phyloP scores from a whole-genome alignment of 2,329 filamentous ascomycete genomes.

The Penicillium brevicompactum region DNA sequence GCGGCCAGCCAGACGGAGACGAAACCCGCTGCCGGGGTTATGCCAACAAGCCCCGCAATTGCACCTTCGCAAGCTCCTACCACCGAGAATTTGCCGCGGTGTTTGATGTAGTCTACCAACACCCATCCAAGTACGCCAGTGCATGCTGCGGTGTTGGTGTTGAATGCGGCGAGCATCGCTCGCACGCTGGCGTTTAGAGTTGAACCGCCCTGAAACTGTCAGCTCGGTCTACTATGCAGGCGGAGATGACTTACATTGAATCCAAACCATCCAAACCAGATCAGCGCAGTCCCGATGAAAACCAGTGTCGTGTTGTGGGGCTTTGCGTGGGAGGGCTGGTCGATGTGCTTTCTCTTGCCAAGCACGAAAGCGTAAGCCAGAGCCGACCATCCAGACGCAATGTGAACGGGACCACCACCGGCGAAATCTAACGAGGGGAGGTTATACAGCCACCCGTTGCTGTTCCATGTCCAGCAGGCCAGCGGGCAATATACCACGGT shows the following conservation, averaged over 20 bases:
- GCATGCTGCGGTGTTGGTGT: conserved; percentile 59
- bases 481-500: conserved; percentile 73
- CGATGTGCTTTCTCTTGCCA: conserved; percentile 65
- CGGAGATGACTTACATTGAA: conserved; percentile 50
- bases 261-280: conserved; percentile 57
- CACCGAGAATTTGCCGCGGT: conserved; percentile 56
- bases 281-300: conserved; percentile 64
- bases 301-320: conserved; percentile 76
- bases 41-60: conserved; percentile 63
- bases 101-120: conserved; percentile 54
- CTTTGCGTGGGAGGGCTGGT: conserved; percentile 52
- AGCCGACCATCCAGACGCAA: conserved; percentile 70
- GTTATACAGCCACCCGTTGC: conserved; percentile 69
- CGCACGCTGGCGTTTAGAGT: conserved; percentile 56
- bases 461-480: conserved; percentile 78
- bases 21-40: conserved; percentile 59
- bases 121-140: conserved; percentile 59
- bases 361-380: conserved; percentile 74
- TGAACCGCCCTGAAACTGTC: conserved; percentile 48
- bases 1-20: conserved; percentile 57
- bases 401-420: conserved; percentile 74
- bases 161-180: conserved; percentile 58
- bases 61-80: conserved; percentile 61
- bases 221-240: background rate
- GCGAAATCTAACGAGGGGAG: conserved; percentile 74